phyloP scores from a whole-genome alignment of 2,329 filamentous ascomycete genomes.

The Penicillium aurantiogriseum region DNA sequence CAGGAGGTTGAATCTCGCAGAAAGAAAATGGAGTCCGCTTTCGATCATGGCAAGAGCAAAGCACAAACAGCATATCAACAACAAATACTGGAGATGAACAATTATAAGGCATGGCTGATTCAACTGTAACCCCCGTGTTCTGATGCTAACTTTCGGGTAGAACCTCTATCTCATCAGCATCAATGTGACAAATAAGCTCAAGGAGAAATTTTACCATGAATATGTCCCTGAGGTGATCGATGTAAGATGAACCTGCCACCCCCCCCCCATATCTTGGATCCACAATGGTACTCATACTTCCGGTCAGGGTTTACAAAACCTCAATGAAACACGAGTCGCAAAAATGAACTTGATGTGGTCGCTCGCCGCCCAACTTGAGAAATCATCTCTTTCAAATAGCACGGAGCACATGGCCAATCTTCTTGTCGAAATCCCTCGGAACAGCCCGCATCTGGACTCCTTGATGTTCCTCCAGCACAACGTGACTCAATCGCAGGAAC shows the following conservation, averaged over 20 bases:
- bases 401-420: slow-evolving; percentile 70
- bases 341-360: slow-evolving; percentile 86
- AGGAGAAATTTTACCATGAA: slow-evolving; percentile 95
- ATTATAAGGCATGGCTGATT: slow-evolving; percentile 63
- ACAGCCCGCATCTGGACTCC: slow-evolving; percentile 84
- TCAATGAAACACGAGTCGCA: slow-evolving; percentile 82
- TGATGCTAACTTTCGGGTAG: slow-evolving; percentile 39
- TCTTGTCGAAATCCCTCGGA: slow-evolving; percentile 77
- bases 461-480: slow-evolving; percentile 99
- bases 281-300: slow-evolving; percentile 9
- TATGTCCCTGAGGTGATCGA: slow-evolving; percentile 93
- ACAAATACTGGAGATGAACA: slow-evolving; percentile 92
- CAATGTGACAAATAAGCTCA: slow-evolving; percentile 96
- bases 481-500: slow-evolving; percentile 76
- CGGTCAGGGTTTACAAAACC: slow-evolving; percentile 70
- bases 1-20: slow-evolving; percentile 92
- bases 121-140: not conserved
- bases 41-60: slow-evolving; percentile 81
- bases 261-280: not conserved
- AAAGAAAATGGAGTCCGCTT: slow-evolving; percentile 93
- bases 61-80: slow-evolving; percentile 89
- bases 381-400: slow-evolving; percentile 72
- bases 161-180: slow-evolving; percentile 97
- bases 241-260: slow-evolving; percentile 49
- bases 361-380: slow-evolving; percentile 74